Percentiles rank a stretch among this genome's conserved stretches.
phyloP scores from a whole-genome alignment of 805 yeast genomes.

The Ogataea dorogensis region DNA sequence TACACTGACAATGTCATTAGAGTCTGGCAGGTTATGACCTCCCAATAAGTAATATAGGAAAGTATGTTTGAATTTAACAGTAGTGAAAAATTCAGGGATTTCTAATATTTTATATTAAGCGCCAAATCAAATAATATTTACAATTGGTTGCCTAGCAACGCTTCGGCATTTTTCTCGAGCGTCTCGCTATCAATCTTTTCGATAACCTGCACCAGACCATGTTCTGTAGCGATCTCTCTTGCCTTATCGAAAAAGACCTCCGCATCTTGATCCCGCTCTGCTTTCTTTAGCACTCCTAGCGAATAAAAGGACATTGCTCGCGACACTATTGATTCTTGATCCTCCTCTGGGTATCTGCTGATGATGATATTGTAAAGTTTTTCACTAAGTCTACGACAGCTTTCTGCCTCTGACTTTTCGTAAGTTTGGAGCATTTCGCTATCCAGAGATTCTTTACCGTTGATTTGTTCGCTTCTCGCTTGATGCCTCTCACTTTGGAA shows the following conservation, averaged over 20 bases:
- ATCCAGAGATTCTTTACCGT: constrained; percentile 4
- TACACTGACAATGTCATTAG: constrained; percentile 99
- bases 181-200: constrained; percentile 65
- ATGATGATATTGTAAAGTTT: constrained; percentile 23
- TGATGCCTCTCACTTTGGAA: constrained; percentile 23
- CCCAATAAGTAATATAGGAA: constrained; percentile 37
- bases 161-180: constrained; percentile 6
- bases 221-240: constrained; percentile 62
- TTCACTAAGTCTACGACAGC: constrained; percentile 20
- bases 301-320: constrained; percentile 81
- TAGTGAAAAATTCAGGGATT: constrained; percentile 2
- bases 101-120: no score
- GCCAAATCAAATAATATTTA: no score
- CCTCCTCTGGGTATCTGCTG: constrained; percentile 6
- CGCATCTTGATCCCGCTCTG: constrained; percentile 55
- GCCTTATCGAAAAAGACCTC: constrained; percentile 65
- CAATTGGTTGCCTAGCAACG: constrained; percentile 1
- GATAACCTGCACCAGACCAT: constrained; percentile 62
- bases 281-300: constrained; percentile 75
- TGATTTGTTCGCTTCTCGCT: constrained; percentile 4
- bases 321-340: constrained; percentile 12
- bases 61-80: constrained; percentile 7
- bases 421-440: constrained; percentile 13
- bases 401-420: constrained; percentile 9
- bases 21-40: constrained; percentile 99